Evolutionary conservation across 1,284 basidiomycete genomes (phyloP).

Genomic region (Ceratobasidium sp.): DNA sequence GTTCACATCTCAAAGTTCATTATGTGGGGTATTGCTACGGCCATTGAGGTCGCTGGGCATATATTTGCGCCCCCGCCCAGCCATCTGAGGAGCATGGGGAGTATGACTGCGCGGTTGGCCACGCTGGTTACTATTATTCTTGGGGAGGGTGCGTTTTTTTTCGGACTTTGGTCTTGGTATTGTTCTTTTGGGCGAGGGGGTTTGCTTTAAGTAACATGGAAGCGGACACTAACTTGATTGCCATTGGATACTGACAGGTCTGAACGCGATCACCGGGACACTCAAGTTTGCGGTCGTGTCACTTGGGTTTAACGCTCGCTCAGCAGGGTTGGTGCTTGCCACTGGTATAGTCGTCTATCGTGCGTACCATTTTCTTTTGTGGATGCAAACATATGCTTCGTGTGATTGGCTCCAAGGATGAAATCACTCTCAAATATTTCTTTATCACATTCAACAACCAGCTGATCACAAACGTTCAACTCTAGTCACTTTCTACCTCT

Average conservation of each 20-base stretch:
- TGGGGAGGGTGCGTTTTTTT: constrained; percentile 28
- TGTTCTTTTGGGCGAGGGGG: too few species aligned
- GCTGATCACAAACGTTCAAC: too few species aligned
- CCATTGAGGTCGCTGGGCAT: constrained; percentile 35
- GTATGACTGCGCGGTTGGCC: constrained; percentile 28
- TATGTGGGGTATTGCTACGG: constrained; percentile 33
- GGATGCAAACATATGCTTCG: too few species aligned
- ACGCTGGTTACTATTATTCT: constrained; percentile 41
- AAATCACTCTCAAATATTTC: too few species aligned
- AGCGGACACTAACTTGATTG: too few species aligned
- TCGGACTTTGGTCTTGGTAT: too few species aligned
- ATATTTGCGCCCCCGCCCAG: constrained; percentile 28
- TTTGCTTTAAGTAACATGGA: too few species aligned
- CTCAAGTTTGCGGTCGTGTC: constrained; percentile 29
- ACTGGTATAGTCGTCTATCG: constrained; percentile 24
- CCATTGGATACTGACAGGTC: constrained; percentile 21
- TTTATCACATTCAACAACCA: too few species aligned
- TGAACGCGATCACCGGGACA: constrained; percentile 42
- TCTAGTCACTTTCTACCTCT: constrained; percentile 34
- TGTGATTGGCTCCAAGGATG: too few species aligned
- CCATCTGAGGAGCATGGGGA: constrained; percentile 35
- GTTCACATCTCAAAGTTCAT: constrained; percentile 35
- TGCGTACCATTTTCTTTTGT: background rate
- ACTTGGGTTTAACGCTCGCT: constrained; percentile 29
- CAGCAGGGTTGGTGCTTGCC: constrained; percentile 2